Evolutionary conservation across 2,329 filamentous ascomycete species (phyloP), one percentile per base, ranked within the genome.

Genomic region (Colletotrichum sidae): DNA sequence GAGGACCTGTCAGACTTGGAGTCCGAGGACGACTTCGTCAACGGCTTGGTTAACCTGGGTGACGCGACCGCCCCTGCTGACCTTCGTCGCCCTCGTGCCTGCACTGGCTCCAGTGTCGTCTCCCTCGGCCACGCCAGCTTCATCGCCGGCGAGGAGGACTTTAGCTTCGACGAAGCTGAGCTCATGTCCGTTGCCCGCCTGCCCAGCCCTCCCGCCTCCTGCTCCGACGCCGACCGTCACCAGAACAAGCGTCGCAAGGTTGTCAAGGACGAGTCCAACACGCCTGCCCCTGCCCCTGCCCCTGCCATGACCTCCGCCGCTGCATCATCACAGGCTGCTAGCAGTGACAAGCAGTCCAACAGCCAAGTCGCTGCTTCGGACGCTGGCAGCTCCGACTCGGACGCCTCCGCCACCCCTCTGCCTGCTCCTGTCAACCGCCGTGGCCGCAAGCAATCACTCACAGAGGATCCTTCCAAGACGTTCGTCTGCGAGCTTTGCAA

Each of bases 401-500:
- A 79, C 74, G 79, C 71, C 71, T 78, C 70, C 75, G 79, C 58
- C 79, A 82, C 53, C 79, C 71, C 78, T 70, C 49, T 80, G 1
- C 81, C 85, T 3, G 81, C 84, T 8, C 91, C 91, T 9, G 88
- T 92, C 71, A 97, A 93, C 80, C 94, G 96, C 70, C 94, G 96
- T 65, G 96, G 96, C 66, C 94, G 96, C 80, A 99, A 99, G 89
- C 96, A 99, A 83, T 98, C 96, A 1, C 81, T 98, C 72, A 98
- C 96, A 6, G 96, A 98, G 75, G 96, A 99, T 74, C 96, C 96
- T 1, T 96, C 93, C 74, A 99, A 99, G 90, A 97, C 94, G 0
- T 99, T 98, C 69, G 93, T 97, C 67, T 99, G 96, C 83, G 94
- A 94, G 61, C 87, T 97, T 25, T 99, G 96, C 90, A 95, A 93